Evolutionary conservation across 2,329 filamentous ascomycete genomes (phyloP).

Genomic region (Waltergamsia citrina): DNA sequence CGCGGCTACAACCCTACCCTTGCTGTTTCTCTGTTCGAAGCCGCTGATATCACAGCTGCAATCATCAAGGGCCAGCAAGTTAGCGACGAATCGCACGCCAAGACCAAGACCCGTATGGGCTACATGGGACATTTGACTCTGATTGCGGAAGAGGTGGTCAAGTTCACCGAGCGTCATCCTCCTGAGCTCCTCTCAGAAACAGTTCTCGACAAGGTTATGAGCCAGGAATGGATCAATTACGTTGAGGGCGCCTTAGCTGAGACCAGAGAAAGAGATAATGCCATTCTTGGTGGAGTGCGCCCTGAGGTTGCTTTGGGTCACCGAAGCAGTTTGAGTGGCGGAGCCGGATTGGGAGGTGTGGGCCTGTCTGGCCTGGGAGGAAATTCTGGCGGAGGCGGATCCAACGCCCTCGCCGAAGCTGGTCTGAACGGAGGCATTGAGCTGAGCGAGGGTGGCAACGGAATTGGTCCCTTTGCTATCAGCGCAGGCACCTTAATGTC

Average conservation of each 20-base stretch:
- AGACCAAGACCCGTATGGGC: conserved; percentile 82
- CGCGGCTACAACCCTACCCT: conserved; percentile 84
- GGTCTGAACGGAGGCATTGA: conserved; percentile 72
- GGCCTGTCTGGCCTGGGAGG: conserved; percentile 36
- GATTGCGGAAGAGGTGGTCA: conserved; percentile 96
- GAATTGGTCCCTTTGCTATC: conserved; percentile 63
- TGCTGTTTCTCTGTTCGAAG: conserved; percentile 87
- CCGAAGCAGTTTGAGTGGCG: conserved; percentile 50
- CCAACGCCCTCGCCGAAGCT: conserved; percentile 68
- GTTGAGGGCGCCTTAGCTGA: conserved; percentile 89
- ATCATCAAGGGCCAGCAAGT: conserved; percentile 85
- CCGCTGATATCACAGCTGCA: conserved; percentile 77
- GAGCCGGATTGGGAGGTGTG: conserved; percentile 34
- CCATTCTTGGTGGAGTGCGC: conserved; percentile 90
- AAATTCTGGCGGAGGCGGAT: conserved; percentile 29
- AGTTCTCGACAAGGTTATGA: conserved; percentile 82
- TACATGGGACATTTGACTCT: conserved; percentile 98
- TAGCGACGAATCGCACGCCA: conserved; percentile 76
- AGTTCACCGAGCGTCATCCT: conserved; percentile 91
- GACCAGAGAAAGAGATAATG: conserved; percentile 91
- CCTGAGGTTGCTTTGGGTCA: conserved; percentile 83
- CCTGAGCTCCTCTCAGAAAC: conserved; percentile 76
- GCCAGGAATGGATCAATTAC: conserved; percentile 86
- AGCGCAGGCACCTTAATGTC: conserved; percentile 70
- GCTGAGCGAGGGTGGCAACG: conserved; percentile 50